Percentiles rank a stretch among this genome's conserved stretches.
Conservation (phyloP, 345 rosid genomes). For the Euphorbia lathyris region DNA sequence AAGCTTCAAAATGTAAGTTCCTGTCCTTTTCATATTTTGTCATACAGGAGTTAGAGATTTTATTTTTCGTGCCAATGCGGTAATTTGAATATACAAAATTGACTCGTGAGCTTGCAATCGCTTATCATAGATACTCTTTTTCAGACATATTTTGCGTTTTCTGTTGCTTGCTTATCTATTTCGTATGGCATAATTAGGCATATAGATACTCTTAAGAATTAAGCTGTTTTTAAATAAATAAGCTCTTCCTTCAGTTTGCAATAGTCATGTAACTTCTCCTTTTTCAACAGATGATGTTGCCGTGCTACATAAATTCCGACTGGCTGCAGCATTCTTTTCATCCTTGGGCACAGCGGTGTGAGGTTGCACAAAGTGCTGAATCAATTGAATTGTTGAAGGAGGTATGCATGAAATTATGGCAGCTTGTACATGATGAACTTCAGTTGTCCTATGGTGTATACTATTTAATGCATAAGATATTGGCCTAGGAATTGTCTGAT, state of each 20-base stretch:
- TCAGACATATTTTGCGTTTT: too few relatives aligned
- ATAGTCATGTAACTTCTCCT: slow-evolving; percentile 17
- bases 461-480: background rate
- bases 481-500: background rate
- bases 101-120: background rate
- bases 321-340: slow-evolving; percentile 61
- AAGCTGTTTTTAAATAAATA: too few relatives aligned
- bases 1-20: slow-evolving; percentile 74
- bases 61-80: background rate
- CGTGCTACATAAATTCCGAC: slow-evolving; percentile 49
- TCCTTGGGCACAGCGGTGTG: slow-evolving; percentile 69
- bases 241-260: background rate
- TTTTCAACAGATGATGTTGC: slow-evolving; percentile 73
- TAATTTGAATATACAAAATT: background rate
- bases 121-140: too few relatives aligned
- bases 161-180: too few relatives aligned
- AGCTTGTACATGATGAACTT: background rate
- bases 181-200: too few relatives aligned
- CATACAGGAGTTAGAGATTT: background rate
- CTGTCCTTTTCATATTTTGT: slow-evolving; percentile 1
- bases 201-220: too few relatives aligned
- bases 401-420: slow-evolving; percentile 35
- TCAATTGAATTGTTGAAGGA: slow-evolving; percentile 77
- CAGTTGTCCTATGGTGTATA: background rate
- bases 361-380: slow-evolving; percentile 72